These are phyloP conservation scores for Pythium coloratum DNA, from an alignment of 352 stramenopile genomes.

Conservation along the genomic window DNA sequence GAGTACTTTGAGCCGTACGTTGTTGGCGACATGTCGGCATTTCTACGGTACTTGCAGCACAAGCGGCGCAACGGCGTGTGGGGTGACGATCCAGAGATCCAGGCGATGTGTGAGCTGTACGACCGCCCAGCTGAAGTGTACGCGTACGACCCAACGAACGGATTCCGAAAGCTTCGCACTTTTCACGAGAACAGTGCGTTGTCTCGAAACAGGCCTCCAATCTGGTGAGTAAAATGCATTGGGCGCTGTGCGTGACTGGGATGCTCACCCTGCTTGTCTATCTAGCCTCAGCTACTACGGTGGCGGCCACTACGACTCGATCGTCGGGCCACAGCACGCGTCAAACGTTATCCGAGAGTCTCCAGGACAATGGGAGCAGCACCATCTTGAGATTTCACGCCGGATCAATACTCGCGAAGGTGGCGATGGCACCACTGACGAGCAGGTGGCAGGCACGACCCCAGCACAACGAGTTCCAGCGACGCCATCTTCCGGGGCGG, in stretches of 20 bases:
- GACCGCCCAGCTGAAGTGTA: slow-evolving; percentile 90
- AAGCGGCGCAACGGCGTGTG: slow-evolving; percentile 92
- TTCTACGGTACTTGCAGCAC: slow-evolving; percentile 88
- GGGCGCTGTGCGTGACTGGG: too few species aligned
- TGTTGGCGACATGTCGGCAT: slow-evolving; percentile 84
- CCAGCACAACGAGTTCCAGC: slow-evolving; percentile 15
- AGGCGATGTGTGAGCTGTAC: slow-evolving; percentile 95
- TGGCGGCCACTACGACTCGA: slow-evolving; percentile 90
- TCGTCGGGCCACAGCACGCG: slow-evolving; percentile 60
- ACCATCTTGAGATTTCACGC: slow-evolving; percentile 63
- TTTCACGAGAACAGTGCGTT: slow-evolving; percentile 84
- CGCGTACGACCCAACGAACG: slow-evolving; percentile 69
- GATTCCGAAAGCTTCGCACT: slow-evolving; percentile 82
- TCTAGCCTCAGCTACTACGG: slow-evolving; percentile 90
- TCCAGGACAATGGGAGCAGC: slow-evolving; percentile 66
- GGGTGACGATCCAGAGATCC: slow-evolving; percentile 96
- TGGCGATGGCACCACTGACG: slow-evolving; percentile 23
- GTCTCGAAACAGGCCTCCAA: slow-evolving; percentile 59
- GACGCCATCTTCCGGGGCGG: neutral
- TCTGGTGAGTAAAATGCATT: slow-evolving; percentile 38
- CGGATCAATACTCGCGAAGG: slow-evolving; percentile 67
- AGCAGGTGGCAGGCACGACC: neutral
- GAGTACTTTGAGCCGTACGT: slow-evolving; percentile 93
- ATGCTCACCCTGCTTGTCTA: neutral
- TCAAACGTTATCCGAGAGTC: slow-evolving; percentile 59